These are phyloP conservation scores for Suhomyces bribrorum DNA, from an alignment of 1,139 yeast species.

Conservation along the genomic window DNA sequence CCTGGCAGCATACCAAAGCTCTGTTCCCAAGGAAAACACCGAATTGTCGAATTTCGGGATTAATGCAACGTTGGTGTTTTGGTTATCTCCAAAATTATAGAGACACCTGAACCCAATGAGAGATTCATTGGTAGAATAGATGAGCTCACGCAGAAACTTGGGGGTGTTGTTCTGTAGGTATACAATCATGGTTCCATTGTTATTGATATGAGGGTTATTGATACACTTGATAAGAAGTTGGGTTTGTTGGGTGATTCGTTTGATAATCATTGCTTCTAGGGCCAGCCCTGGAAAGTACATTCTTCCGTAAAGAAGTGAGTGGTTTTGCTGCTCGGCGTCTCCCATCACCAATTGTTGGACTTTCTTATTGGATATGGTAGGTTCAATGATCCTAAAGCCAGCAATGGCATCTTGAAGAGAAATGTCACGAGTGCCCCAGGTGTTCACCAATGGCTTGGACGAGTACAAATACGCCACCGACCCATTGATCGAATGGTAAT, in stretches of 20 bases:
- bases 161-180: slow-evolving; percentile 72
- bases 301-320: slow-evolving; percentile 63
- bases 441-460: slow-evolving; percentile 54
- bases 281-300: slow-evolving; percentile 88
- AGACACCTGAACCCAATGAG: slow-evolving; percentile 80
- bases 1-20: slow-evolving; percentile 83
- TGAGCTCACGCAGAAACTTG: slow-evolving; percentile 68
- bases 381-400: slow-evolving; percentile 69
- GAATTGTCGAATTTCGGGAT: slow-evolving; percentile 48
- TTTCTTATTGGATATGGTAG: slow-evolving; percentile 19
- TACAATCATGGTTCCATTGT: slow-evolving; percentile 62
- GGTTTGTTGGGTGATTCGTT: slow-evolving; percentile 58
- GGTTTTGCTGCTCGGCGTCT: background rate
- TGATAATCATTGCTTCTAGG: slow-evolving; percentile 84
- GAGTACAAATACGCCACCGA: slow-evolving; percentile 82
- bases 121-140: slow-evolving; percentile 87
- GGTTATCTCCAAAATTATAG: slow-evolving; percentile 60
- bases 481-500: slow-evolving; percentile 71
- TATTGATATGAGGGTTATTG: slow-evolving; percentile 62
- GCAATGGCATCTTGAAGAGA: slow-evolving; percentile 74
- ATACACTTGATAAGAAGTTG: slow-evolving; percentile 76
- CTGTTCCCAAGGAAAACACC: slow-evolving; percentile 75
- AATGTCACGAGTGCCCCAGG: slow-evolving; percentile 54
- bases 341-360: background rate
- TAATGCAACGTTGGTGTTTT: slow-evolving; percentile 28